Evolutionary conservation across 441 rosid species (phyloP).

Genomic region (Melastoma candidum): DNA sequence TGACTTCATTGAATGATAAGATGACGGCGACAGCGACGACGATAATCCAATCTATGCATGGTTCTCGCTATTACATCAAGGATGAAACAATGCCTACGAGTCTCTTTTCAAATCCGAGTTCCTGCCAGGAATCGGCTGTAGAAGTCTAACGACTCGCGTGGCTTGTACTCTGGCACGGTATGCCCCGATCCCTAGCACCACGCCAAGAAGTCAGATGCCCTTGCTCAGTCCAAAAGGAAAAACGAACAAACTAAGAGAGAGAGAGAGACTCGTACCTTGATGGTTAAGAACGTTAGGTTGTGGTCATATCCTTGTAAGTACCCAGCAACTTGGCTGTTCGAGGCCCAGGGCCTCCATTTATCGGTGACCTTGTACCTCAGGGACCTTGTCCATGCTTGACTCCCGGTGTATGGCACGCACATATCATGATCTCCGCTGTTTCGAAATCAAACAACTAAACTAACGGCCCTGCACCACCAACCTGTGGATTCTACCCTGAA

Average conservation of each 20-base stretch:
- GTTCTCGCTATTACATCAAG: too few relatives aligned
- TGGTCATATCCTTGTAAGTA: constrained; percentile 64
- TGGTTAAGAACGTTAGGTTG: constrained; percentile 77
- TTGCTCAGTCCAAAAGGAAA: background rate
- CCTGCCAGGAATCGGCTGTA: constrained; percentile 64
- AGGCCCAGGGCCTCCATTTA: constrained; percentile 79
- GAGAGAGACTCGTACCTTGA: constrained; percentile 35
- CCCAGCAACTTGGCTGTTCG: constrained; percentile 69
- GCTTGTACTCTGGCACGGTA: constrained; percentile 80
- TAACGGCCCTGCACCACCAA: background rate
- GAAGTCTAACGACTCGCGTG: constrained; percentile 61
- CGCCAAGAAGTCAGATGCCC: background rate
- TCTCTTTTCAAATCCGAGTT: constrained; percentile 23
- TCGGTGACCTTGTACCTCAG: constrained; percentile 60
- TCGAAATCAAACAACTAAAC: background rate
- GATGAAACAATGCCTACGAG: background rate
- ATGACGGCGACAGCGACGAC: too few relatives aligned
- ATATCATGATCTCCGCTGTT: constrained; percentile 82
- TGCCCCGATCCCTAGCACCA: constrained; percentile 75
- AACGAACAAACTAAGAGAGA: background rate
- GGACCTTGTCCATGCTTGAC: constrained; percentile 89
- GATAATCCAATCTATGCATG: too few relatives aligned
- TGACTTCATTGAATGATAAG: too few relatives aligned
- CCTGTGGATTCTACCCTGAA: background rate
- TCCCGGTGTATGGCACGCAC: constrained; percentile 87